Conservation (phyloP, 345 rosid species). For the Camelina neglecta region DNA sequence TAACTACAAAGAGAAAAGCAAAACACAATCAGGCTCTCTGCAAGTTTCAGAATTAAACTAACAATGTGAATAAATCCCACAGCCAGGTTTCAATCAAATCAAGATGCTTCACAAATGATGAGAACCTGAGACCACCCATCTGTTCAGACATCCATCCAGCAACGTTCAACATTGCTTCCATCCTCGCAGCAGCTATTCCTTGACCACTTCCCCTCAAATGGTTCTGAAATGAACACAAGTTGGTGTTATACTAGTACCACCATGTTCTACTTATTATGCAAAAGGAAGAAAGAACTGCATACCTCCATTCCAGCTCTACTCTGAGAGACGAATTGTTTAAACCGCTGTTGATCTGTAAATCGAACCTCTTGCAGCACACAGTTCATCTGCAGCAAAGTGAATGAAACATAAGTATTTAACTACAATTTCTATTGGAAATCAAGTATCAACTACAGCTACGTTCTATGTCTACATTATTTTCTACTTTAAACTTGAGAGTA, state of each 20-base stretch:
- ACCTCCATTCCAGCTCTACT: conserved; percentile 99
- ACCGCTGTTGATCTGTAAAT: conserved; percentile 91
- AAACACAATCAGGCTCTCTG: conserved; percentile 22
- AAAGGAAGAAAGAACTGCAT: conserved; percentile 17
- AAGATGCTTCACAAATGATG: conserved; percentile 2
- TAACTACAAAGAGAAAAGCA: conserved; percentile 54
- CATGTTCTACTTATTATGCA: not conserved
- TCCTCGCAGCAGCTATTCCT: conserved; percentile 82
- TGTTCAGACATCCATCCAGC: conserved; percentile 98
- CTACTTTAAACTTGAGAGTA: not conserved
- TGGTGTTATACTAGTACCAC: conserved; percentile 19
- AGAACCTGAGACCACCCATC: conserved; percentile 90
- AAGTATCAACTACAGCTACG: conserved; percentile 1
- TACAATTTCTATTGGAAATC: not conserved
- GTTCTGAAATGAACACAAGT: conserved; percentile 52
- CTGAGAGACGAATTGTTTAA: conserved; percentile 93
- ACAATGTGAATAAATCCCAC: not conserved
- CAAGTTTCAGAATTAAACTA: conserved; percentile 1
- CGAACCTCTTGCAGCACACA: conserved; percentile 87
- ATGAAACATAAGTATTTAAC: not conserved
- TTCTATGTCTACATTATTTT: not conserved
- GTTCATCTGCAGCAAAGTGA: conserved; percentile 57
- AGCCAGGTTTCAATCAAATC: conserved; percentile 15
- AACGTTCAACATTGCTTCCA: conserved; percentile 87
- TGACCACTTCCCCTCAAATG: conserved; percentile 92